Percentiles rank a stretch among this genome's conserved stretches.
phyloP scores from a whole-genome alignment of 1,284 basidiomycete genomes.

The Malassezia sympodialis region DNA sequence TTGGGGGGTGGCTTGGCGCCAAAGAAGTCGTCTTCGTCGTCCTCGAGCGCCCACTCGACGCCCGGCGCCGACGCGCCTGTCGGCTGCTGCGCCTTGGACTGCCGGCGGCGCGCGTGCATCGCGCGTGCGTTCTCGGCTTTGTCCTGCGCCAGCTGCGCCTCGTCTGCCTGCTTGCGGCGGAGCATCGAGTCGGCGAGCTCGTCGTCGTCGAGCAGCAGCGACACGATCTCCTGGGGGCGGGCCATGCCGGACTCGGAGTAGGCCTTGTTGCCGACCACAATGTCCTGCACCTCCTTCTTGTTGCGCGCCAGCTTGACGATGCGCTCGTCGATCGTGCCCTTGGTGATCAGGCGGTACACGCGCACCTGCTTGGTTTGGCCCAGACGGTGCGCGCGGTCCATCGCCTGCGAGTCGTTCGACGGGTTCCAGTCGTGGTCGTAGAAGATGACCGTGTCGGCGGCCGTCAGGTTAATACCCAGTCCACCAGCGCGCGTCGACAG shows the following conservation, averaged over 20 bases:
- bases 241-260: conserved; percentile 57
- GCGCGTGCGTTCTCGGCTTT: conserved; percentile 44
- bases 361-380: conserved; percentile 98
- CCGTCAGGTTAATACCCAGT: conserved; percentile 93
- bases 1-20: conserved; percentile 31
- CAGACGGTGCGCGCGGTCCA: conserved; percentile 97
- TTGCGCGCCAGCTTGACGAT: conserved; percentile 60
- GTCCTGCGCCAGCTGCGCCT: conserved; percentile 38
- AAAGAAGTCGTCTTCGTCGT: conserved; percentile 48
- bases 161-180: conserved; percentile 45
- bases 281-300: conserved; percentile 63
- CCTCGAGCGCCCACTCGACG: conserved; percentile 37
- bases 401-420: conserved; percentile 89
- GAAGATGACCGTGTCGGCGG: conserved; percentile 85
- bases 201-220: conserved; percentile 87
- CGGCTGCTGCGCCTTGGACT: conserved; percentile 29
- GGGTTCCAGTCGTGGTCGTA: conserved; percentile 99
- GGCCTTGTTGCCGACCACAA: conserved; percentile 94
- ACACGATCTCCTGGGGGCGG: conserved; percentile 93
- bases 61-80: conserved; percentile 17
- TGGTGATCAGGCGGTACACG: conserved; percentile 91
- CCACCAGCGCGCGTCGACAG: conserved; percentile 94
- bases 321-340: conserved; percentile 95
- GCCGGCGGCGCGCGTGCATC: conserved; percentile 35
- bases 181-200: conserved; percentile 51